Evolutionary conservation across 805 yeast species (phyloP).

Genomic region (Zygoascus ofunaensis): DNA sequence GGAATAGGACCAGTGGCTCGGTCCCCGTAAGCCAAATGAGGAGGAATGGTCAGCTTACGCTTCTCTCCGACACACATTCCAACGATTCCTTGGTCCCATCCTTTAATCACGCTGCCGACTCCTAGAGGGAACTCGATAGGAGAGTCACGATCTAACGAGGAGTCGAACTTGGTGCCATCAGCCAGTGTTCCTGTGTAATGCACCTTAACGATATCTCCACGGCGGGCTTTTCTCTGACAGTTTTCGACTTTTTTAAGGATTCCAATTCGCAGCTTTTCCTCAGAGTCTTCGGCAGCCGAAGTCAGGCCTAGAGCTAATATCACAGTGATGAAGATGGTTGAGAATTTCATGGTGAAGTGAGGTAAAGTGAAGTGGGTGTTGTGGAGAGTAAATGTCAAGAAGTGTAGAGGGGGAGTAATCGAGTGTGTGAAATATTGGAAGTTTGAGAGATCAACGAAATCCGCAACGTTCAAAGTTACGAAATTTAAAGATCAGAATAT

Average conservation of each 20-base stretch:
- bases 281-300: not conserved
- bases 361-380: not conserved
- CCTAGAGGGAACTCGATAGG: constrained; percentile 75
- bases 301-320: not conserved
- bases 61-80: constrained; percentile 87
- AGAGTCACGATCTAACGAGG: constrained; percentile 50
- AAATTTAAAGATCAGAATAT: too few species aligned
- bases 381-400: not conserved
- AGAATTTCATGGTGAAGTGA: not conserved
- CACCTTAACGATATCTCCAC: constrained; percentile 62
- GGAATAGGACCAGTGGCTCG: constrained; percentile 71
- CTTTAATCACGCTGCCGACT: constrained; percentile 67
- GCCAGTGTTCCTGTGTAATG: constrained; percentile 69
- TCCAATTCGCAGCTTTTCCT: constrained; percentile 23
- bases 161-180: constrained; percentile 68
- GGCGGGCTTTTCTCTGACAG: constrained; percentile 48
- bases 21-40: constrained; percentile 67
- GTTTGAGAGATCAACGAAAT: not conserved
- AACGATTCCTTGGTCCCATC: constrained; percentile 83
- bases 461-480: too few species aligned
- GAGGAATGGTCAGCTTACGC: constrained; percentile 71
- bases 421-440: not conserved
- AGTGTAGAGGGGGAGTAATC: not conserved
- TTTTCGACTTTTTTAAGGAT: constrained; percentile 41
- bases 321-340: not conserved